These are phyloP conservation scores for Pythium dissotocum DNA, from an alignment of 352 stramenopile genomes.

Conservation along the genomic window DNA sequence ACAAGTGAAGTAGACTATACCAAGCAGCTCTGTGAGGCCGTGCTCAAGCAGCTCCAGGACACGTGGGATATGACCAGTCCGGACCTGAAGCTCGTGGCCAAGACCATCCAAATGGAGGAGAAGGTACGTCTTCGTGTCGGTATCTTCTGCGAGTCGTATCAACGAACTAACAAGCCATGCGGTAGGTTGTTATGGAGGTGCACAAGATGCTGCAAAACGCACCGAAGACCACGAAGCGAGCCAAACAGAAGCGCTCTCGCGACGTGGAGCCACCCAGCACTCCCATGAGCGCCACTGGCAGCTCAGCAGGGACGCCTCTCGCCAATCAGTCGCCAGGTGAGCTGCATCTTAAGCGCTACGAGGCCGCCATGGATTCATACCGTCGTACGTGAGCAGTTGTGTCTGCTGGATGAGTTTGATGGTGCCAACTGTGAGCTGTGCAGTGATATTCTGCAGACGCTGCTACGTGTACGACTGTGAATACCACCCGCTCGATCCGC, in stretches of 20 bases:
- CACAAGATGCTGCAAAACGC: conserved; percentile 67
- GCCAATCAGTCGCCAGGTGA: conserved; percentile 23
- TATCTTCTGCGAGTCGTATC: no score
- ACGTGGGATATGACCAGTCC: conserved; percentile 67
- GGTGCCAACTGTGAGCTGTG: background rate
- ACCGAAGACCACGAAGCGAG: conserved; percentile 24
- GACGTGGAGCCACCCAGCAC: conserved; percentile 4
- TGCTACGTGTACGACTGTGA: conserved; percentile 87
- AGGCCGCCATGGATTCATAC: conserved; percentile 64
- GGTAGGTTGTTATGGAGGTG: conserved; percentile 60
- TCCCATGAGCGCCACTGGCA: background rate
- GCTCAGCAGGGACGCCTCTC: conserved; percentile 20
- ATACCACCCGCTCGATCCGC: conserved; percentile 60
- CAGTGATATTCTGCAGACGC: conserved; percentile 76
- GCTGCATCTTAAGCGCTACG: conserved; percentile 54
- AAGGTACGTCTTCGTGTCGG: conserved; percentile 16
- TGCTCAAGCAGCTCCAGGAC: conserved; percentile 61
- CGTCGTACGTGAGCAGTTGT: conserved; percentile 34
- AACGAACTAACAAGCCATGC: background rate
- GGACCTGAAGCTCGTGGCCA: conserved; percentile 65
- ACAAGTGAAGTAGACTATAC: conserved; percentile 70
- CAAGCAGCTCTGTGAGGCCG: conserved; percentile 67
- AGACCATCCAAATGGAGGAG: conserved; percentile 57
- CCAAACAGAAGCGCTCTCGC: conserved; percentile 9
- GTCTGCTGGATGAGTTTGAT: conserved; percentile 1